Conservation (phyloP, 2,329 filamentous ascomycete species). For the Niveomyces coronatus region DNA sequence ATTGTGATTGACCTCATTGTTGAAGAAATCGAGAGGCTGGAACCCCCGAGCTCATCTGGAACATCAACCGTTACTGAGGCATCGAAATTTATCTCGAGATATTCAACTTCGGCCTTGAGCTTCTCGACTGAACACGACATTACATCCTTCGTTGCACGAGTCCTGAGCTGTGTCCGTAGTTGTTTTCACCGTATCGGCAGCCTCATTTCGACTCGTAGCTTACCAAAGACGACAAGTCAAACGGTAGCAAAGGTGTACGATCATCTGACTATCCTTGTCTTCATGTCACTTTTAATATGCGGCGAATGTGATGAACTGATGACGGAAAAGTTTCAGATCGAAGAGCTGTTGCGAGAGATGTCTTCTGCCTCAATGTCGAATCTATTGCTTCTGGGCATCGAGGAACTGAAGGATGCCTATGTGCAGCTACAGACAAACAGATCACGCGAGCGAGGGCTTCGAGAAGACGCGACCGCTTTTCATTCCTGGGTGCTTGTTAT, state of each 20-base stretch:
- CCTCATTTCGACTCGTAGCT: background rate
- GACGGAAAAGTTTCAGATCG: conserved; percentile 32
- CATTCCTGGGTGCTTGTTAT: conserved; percentile 52
- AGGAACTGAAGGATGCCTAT: conserved; percentile 35
- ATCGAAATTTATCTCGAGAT: conserved; percentile 36
- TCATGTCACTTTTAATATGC: conserved; percentile 33
- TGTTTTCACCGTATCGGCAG: conserved; percentile 26
- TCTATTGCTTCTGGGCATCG: conserved; percentile 33
- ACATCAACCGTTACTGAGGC: conserved; percentile 21
- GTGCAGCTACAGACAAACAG: conserved; percentile 33
- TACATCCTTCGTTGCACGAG: conserved; percentile 33
- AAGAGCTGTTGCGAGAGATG: conserved; percentile 36
- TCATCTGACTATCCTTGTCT: conserved; percentile 22
- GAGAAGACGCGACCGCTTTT: conserved; percentile 30
- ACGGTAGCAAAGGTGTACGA: conserved; percentile 17
- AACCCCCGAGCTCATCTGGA: conserved; percentile 5
- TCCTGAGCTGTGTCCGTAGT: conserved; percentile 30
- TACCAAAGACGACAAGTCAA: conserved; percentile 11
- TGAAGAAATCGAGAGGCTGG: conserved; percentile 29
- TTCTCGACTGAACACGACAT: conserved; percentile 25
- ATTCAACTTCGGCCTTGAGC: conserved; percentile 33
- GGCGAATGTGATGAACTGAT: conserved; percentile 22
- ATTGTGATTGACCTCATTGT: conserved; percentile 49
- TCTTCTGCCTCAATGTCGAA: conserved; percentile 27
- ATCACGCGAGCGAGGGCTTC: conserved; percentile 42